Percentiles rank a stretch among this genome's conserved stretches.
Conservation (phyloP, 2,329 filamentous ascomycete genomes). For the Zymoseptoria crescenta region DNA sequence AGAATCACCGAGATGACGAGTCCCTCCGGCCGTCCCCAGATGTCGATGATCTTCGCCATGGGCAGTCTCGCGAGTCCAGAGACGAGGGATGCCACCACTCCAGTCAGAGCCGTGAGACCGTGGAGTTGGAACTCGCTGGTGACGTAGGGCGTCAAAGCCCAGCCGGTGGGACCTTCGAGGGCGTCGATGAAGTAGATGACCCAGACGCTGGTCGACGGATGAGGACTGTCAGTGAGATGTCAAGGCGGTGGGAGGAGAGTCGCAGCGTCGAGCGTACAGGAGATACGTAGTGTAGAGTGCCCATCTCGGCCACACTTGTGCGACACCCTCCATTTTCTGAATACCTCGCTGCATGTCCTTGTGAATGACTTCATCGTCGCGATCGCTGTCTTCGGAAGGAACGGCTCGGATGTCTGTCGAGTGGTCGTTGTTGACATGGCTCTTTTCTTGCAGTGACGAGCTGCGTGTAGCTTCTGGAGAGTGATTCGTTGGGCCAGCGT, state of each 20-base stretch:
- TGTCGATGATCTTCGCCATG: slow-evolving; percentile 34
- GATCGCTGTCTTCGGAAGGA: slow-evolving; percentile 10
- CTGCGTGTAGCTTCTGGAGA: slow-evolving; percentile 5
- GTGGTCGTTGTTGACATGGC: slow-evolving; percentile 5
- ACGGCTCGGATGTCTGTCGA: slow-evolving; percentile 8
- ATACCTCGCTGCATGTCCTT: slow-evolving; percentile 13
- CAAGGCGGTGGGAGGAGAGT: no score
- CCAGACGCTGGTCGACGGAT: slow-evolving; percentile 32
- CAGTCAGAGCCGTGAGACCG: slow-evolving; percentile 30
- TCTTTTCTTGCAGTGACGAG: background rate
- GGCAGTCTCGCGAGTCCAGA: slow-evolving; percentile 32
- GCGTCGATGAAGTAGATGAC: slow-evolving; percentile 45
- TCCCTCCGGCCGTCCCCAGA: slow-evolving; percentile 36
- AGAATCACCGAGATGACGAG: slow-evolving; percentile 30
- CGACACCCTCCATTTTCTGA: slow-evolving; percentile 14
- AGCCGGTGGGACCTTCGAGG: slow-evolving; percentile 26
- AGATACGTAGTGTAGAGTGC: slow-evolving; percentile 10
- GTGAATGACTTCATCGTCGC: slow-evolving; percentile 12
- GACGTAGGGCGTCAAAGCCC: slow-evolving; percentile 32
- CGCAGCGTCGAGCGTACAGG: background rate
- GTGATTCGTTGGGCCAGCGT: slow-evolving; percentile 2
- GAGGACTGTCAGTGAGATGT: background rate
- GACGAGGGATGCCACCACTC: slow-evolving; percentile 31
- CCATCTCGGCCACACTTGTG: slow-evolving; percentile 14
- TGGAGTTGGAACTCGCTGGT: slow-evolving; percentile 31